Base-by-base conservation (phyloP, 352 stramenopile genomes). In the Phytophthora citrophthora region DNA sequence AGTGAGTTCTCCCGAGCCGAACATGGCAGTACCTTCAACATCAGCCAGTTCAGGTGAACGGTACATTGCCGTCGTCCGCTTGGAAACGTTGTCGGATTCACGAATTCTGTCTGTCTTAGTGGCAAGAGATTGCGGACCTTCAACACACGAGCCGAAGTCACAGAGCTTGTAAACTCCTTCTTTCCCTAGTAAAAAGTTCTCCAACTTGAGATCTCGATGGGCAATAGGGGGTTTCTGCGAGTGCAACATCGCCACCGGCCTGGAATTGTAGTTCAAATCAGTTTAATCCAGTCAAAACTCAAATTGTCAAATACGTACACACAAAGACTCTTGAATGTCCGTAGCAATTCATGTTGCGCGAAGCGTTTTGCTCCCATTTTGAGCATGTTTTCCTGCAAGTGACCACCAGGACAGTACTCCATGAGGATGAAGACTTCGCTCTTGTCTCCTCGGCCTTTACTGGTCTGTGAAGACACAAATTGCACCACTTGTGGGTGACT, bases 21-120 rank as follows among this genome's bases (percentile, higher is more conserved):
- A 99, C 84, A 94, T 93, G 26, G 81, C 84, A 7, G 84, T 94
- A 31, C 86, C 86, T 68, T 94, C 84, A 4, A 99, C 82, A 70
- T 99, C 97, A 0, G 97, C 95, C 60, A 99, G 95, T 74, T 99
- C 97, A 11, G 97, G 97, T 2, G 96, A 97, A 10, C 97, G 90
- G 66, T 99, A 99, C 94, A 99, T 98, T 55, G 97, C 96, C 0
- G 96, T 99, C 5, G 96, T 99, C 44, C 94, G 97, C 71, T 98
- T 98, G 68, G 95, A 79, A 49, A 99, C 96, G 24, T 97, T 80
- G 59, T 99, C 97, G 55, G 97, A 89, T 58, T 97, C 91, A n/a
- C 86, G 76, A 4, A 76, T 67, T 23, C 94, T 78, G 32, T 97
- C 91, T 48, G 90, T 76, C 38, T 95, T 94, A 45, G 88, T 97